phyloP scores from a whole-genome alignment of 257 asterid genomes.

The Nicotiana noctiflora region DNA sequence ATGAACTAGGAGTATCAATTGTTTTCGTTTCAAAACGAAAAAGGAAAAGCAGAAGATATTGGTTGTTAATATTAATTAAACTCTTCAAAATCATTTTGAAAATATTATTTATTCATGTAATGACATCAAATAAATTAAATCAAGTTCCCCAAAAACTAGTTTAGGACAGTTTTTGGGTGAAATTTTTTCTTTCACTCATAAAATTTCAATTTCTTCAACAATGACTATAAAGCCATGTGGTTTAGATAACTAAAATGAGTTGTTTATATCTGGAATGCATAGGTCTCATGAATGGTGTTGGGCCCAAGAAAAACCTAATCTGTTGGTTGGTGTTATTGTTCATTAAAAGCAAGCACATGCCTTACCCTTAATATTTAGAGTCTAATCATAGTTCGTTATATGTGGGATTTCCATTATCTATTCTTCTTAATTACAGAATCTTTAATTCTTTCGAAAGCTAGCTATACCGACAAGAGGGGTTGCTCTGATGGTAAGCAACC shows the following conservation, averaged over 20 bases:
- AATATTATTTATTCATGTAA: no score
- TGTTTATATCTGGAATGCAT: constrained; percentile 27
- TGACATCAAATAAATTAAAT: no score
- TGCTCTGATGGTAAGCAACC: no score
- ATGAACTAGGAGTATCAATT: background rate
- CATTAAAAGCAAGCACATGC: constrained; percentile 28
- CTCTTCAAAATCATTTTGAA: no score
- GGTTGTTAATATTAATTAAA: background rate
- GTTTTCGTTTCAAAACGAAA: background rate
- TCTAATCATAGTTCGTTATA: background rate
- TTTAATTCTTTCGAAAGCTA: background rate
- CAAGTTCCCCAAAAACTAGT: no score
- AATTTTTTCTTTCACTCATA: no score
- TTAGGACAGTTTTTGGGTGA: no score
- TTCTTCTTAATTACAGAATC: background rate
- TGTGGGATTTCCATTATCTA: background rate
- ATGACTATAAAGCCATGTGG: constrained; percentile 32
- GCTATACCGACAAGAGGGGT: no score
- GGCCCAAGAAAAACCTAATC: constrained; percentile 34
- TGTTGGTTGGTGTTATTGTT: constrained; percentile 19
- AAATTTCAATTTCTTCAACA: no score
- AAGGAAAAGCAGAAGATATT: background rate
- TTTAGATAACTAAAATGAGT: constrained; percentile 29
- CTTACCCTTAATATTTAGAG: background rate
- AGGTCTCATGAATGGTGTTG: constrained; percentile 18